These are phyloP conservation scores for Penicillium ucsense DNA, from an alignment of 495 filamentous ascomycete species.

Conservation along the genomic window DNA sequence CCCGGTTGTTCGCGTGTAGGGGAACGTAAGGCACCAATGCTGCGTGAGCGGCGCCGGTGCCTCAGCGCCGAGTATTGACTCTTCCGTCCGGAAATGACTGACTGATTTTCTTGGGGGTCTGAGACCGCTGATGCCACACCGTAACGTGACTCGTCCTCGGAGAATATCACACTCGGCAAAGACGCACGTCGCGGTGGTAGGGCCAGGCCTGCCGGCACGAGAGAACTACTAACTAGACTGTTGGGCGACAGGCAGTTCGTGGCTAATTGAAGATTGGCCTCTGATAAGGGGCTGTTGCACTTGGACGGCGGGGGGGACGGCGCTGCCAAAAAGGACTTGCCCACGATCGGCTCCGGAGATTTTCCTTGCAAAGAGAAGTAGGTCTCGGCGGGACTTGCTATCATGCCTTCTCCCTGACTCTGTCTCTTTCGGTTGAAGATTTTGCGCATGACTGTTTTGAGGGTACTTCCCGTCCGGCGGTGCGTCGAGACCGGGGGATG, in stretches of 20 bases:
- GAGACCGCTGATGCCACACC: slow-evolving; percentile 20
- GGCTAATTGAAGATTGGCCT: slow-evolving; percentile 12
- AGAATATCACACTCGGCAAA: slow-evolving; percentile 36
- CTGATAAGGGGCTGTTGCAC: slow-evolving; percentile 18
- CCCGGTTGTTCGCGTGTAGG: slow-evolving; percentile 18
- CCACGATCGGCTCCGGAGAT: not conserved
- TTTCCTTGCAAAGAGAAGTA: slow-evolving; percentile 2
- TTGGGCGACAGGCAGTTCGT: slow-evolving; percentile 17
- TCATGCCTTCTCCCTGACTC: slow-evolving; percentile 26
- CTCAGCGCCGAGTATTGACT: slow-evolving; percentile 14
- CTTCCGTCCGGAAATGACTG: slow-evolving; percentile 6
- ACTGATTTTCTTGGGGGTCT: slow-evolving; percentile 17
- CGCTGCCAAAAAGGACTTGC: slow-evolving; percentile 10
- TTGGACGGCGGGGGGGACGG: slow-evolving; percentile 19
- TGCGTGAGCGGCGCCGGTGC: slow-evolving; percentile 23
- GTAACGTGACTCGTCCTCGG: slow-evolving; percentile 29
- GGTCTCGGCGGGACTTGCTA: slow-evolving; percentile 16
- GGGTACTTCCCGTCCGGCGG: slow-evolving; percentile 34
- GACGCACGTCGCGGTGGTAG: slow-evolving; percentile 31
- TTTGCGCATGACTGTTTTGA: slow-evolving; percentile 40
- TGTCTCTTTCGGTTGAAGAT: slow-evolving; percentile 36
- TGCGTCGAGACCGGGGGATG: slow-evolving; percentile 12
- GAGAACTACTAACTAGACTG: slow-evolving; percentile 12
- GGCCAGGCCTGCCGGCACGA: slow-evolving; percentile 12
- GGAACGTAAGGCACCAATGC: slow-evolving; percentile 19